phyloP scores from a whole-genome alignment of 495 filamentous ascomycete species.

The Corynascus novoguineensis region DNA sequence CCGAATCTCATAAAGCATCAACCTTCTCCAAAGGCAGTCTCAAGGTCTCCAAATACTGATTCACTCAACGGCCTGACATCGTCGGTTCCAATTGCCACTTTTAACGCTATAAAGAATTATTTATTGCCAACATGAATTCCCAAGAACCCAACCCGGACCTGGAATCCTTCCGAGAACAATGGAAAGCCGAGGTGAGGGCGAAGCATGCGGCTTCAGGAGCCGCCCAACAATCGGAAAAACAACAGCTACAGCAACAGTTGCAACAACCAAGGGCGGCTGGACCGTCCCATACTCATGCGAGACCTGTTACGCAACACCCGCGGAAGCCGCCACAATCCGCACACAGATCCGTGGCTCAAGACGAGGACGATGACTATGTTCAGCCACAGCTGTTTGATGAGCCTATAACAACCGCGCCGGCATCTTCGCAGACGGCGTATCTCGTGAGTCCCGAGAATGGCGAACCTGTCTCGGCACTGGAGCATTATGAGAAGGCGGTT shows the following conservation, averaged over 20 bases:
- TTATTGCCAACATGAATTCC: conserved; percentile 19
- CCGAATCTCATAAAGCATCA: no score
- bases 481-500: conserved; percentile 89
- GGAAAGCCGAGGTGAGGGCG: conserved; percentile 33
- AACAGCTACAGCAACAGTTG: conserved; percentile 13
- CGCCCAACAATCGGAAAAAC: conserved; percentile 5
- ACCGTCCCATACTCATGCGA: conserved; percentile 5
- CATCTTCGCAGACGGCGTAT: conserved; percentile 1
- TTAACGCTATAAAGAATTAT: background rate
- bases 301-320: background rate
- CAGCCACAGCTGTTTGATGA: conserved; percentile 37
- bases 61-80: no score
- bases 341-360: conserved; percentile 10
- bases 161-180: conserved; percentile 38
- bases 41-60: no score
- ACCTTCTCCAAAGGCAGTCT: no score
- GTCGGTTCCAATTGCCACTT: background rate
- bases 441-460: conserved; percentile 4
- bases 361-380: conserved; percentile 36
- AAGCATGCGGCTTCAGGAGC: conserved; percentile 7
- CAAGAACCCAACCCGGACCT: conserved; percentile 31
- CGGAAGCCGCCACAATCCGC: conserved; percentile 16
- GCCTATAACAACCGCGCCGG: conserved; percentile 13
- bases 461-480: conserved; percentile 73
- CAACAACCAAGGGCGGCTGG: conserved; percentile 12